Evolutionary conservation across 306 rosid species (phyloP).

Genomic region (Cucurbita moschata): DNA sequence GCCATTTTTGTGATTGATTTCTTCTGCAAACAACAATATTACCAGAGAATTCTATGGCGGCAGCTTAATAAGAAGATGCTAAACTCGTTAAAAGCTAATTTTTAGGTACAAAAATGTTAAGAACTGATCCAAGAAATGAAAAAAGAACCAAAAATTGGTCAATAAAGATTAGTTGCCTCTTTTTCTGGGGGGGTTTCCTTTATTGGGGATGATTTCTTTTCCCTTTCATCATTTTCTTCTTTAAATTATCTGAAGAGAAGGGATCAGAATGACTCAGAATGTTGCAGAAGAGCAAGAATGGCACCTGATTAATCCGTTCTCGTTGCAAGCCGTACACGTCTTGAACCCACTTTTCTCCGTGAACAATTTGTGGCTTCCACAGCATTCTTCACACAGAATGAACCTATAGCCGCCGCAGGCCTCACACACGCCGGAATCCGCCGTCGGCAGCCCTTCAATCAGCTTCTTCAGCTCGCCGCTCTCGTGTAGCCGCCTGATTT

Average conservation of each 20-base stretch:
- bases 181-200: neutral
- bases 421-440: conserved; percentile 39
- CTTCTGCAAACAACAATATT: neutral
- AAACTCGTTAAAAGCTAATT: conserved; percentile 8
- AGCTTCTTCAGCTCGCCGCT: conserved; percentile 80
- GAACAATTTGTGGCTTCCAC: conserved; percentile 70
- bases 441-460: conserved; percentile 62
- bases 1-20: neutral
- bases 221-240: neutral
- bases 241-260: neutral
- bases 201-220: neutral
- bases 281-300: conserved; percentile 55
- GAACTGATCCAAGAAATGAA: conserved; percentile 2
- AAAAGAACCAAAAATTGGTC: neutral
- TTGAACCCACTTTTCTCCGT: conserved; percentile 54
- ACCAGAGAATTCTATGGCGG: neutral
- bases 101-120: conserved; percentile 6
- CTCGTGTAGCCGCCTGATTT: conserved; percentile 59
- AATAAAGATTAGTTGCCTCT: neutral
- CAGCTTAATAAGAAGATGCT: neutral
- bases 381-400: conserved; percentile 55
- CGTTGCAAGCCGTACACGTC: conserved; percentile 58
- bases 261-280: conserved; percentile 16
- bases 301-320: conserved; percentile 84
- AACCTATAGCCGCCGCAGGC: conserved; percentile 62